Evolutionary conservation across 768 basidiomycete species (phyloP).

Genomic region (Suillus ampliporus): DNA sequence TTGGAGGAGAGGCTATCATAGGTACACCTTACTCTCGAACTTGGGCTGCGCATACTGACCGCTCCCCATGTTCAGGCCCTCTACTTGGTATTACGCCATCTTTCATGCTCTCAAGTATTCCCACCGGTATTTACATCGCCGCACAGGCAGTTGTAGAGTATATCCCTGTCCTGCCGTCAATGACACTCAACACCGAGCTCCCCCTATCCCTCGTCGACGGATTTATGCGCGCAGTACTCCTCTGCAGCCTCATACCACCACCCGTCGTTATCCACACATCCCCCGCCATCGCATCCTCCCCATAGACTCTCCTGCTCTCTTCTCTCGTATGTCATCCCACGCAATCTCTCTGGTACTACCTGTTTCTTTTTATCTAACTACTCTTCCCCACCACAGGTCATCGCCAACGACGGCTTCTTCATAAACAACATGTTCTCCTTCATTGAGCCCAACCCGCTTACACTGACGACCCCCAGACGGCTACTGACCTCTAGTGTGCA

Average conservation of each 20-base stretch:
- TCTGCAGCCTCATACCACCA: slow-evolving; percentile 80
- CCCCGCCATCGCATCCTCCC: slow-evolving; percentile 59
- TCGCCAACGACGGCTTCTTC: slow-evolving; percentile 85
- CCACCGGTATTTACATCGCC: slow-evolving; percentile 63
- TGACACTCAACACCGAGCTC: slow-evolving; percentile 64
- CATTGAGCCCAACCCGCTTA: slow-evolving; percentile 71
- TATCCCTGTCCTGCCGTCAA: slow-evolving; percentile 60
- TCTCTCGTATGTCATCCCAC: slow-evolving; percentile 60
- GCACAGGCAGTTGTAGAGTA: slow-evolving; percentile 66
- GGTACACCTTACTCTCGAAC: slow-evolving; percentile 46
- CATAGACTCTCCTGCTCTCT: slow-evolving; percentile 76
- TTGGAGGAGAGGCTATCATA: slow-evolving; percentile 76
- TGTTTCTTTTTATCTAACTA: background rate
- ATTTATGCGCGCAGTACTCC: slow-evolving; percentile 75
- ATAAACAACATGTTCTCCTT: slow-evolving; percentile 75
- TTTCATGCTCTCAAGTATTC: slow-evolving; percentile 77
- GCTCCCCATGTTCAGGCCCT: slow-evolving; percentile 49
- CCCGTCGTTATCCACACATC: slow-evolving; percentile 60
- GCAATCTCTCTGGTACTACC: slow-evolving; percentile 30
- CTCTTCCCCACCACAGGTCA: slow-evolving; percentile 47
- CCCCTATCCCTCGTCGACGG: slow-evolving; percentile 79
- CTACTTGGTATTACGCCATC: slow-evolving; percentile 71
- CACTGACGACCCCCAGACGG: slow-evolving; percentile 82
- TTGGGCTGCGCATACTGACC: slow-evolving; percentile 8
- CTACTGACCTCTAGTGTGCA: slow-evolving; percentile 83